Evolutionary conservation across 1,139 yeast species (phyloP).

Genomic region (Tardiomyces digboiensis): DNA sequence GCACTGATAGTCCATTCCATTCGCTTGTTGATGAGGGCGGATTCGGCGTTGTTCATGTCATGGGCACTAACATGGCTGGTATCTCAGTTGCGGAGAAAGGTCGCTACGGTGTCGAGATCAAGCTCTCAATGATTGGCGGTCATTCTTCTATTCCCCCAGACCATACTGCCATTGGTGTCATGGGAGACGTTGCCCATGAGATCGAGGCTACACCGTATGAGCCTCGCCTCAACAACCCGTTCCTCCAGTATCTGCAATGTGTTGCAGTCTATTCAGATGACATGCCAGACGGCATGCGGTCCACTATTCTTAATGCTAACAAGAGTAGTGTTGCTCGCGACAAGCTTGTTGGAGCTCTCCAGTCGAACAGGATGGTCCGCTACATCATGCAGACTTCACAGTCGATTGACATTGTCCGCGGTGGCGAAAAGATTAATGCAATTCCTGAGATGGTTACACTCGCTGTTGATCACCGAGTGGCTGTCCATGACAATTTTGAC

Average conservation of each 20-base stretch:
- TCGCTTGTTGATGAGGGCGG: conserved; percentile 48
- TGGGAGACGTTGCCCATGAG: conserved; percentile 40
- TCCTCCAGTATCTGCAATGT: conserved; percentile 34
- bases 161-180: conserved; percentile 64
- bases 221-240: conserved; percentile 43
- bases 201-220: conserved; percentile 44
- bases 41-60: conserved; percentile 30
- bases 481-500: conserved; percentile 39
- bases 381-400: conserved; percentile 54
- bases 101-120: conserved; percentile 39
- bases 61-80: conserved; percentile 42
- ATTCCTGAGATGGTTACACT: conserved; percentile 59
- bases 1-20: conserved; percentile 37
- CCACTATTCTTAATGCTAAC: conserved; percentile 15
- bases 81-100: conserved; percentile 70
- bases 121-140: conserved; percentile 58
- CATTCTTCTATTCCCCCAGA: conserved; percentile 66
- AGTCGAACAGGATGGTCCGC: conserved; percentile 5
- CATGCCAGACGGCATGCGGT: conserved; percentile 10
- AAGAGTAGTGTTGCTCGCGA: conserved; percentile 14
- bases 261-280: conserved; percentile 13
- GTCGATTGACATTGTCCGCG: conserved; percentile 54
- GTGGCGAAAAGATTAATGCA: conserved; percentile 67
- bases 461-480: conserved; percentile 49
- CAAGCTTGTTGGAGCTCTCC: conserved; percentile 10